Percentiles rank a stretch among this genome's conserved stretches.
Conservation (phyloP, 441 rosid species). For the Gossypium schwendimanii region DNA sequence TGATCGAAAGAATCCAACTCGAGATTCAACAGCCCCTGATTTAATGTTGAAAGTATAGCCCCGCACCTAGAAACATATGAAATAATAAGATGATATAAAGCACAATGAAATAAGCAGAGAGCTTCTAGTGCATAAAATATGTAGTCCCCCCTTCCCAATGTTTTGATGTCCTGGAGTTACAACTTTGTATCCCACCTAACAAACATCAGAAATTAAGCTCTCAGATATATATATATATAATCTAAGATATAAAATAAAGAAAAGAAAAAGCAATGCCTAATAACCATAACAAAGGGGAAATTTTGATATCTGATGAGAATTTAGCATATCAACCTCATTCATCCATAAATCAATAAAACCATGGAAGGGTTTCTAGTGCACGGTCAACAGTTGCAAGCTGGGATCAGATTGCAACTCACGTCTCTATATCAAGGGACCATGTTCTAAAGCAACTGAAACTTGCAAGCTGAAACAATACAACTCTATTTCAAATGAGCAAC, state of each 20-base stretch:
- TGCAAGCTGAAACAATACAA: neutral
- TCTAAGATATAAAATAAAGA: neutral
- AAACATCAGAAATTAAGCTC: constrained; percentile 24
- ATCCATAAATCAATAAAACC: neutral
- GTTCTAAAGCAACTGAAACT: neutral
- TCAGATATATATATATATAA: constrained; percentile 5
- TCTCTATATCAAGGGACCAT: neutral
- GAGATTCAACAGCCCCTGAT: constrained; percentile 70
- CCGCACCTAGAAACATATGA: constrained; percentile 44
- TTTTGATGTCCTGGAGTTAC: constrained; percentile 45
- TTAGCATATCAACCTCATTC: neutral
- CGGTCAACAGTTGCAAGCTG: no score
- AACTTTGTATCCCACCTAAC: constrained; percentile 83
- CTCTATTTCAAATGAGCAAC: neutral
- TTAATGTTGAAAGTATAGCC: constrained; percentile 76
- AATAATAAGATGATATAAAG: neutral
- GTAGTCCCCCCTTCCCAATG: constrained; percentile 65
- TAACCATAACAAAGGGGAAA: neutral
- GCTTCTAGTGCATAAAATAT: neutral
- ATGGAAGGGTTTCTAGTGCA: neutral
- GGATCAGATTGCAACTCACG: no score
- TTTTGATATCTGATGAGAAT: neutral
- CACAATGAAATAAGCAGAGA: neutral
- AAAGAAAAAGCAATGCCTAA: neutral
- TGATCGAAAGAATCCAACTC: constrained; percentile 84